Evolutionary conservation across 1,284 basidiomycete species (phyloP).

Genomic region (Leccinum pallidistipes): DNA sequence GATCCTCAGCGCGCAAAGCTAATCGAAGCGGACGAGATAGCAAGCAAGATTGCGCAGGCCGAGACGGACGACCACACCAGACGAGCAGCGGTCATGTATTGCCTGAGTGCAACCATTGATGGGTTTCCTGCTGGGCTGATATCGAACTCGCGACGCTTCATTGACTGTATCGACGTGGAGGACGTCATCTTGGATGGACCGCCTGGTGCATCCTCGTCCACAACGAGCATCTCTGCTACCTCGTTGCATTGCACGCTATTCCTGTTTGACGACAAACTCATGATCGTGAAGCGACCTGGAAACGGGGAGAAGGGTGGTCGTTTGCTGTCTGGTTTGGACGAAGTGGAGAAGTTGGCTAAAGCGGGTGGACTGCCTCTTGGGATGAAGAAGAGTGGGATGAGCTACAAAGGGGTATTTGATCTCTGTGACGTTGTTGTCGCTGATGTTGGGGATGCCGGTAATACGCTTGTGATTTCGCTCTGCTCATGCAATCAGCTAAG

Average conservation of each 20-base stretch:
- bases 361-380: constrained; percentile 53
- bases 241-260: constrained; percentile 86
- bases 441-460: constrained; percentile 80
- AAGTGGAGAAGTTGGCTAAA: constrained; percentile 77
- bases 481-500: constrained; percentile 11
- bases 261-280: constrained; percentile 92
- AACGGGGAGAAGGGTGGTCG: constrained; percentile 74
- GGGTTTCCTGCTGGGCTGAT: constrained; percentile 88
- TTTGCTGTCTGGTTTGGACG: constrained; percentile 81
- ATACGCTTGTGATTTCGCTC: constrained; percentile 26
- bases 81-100: constrained; percentile 87
- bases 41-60: constrained; percentile 89
- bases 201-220: constrained; percentile 42
- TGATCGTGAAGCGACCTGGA: constrained; percentile 86
- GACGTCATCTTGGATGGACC: constrained; percentile 65
- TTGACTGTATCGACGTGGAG: constrained; percentile 94
- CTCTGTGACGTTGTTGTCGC: constrained; percentile 82
- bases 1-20: constrained; percentile 83
- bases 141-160: constrained; percentile 83
- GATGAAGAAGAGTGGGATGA: constrained; percentile 79
- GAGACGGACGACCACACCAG: constrained; percentile 92
- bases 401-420: constrained; percentile 85
- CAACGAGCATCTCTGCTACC: constrained; percentile 39
- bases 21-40: constrained; percentile 84
- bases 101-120: constrained; percentile 83